These are phyloP conservation scores for Boletus rubroflammeus DNA, from an alignment of 768 basidiomycete genomes.

Conservation along the genomic window DNA sequence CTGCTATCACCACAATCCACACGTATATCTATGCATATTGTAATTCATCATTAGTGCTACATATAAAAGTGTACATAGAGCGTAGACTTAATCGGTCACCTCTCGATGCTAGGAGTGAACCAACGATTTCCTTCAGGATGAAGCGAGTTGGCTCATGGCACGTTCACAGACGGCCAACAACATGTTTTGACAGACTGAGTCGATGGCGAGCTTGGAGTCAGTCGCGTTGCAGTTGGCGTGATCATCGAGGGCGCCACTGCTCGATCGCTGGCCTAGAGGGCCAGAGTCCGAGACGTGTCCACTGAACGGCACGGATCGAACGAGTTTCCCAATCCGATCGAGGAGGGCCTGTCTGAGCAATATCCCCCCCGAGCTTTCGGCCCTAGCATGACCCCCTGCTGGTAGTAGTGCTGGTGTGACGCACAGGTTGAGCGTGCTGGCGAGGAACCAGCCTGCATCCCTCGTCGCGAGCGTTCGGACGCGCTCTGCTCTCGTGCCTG, in stretches of 20 bases:
- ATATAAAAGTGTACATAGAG: conserved; percentile 12
- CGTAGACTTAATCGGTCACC: not conserved
- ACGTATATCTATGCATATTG: conserved; percentile 16
- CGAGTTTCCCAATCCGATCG: conserved; percentile 23
- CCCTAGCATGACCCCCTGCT: not conserved
- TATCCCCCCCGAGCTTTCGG: not conserved
- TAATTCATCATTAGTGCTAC: conserved; percentile 15
- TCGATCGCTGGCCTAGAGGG: not conserved
- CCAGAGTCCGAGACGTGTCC: not conserved
- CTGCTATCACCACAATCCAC: not conserved
- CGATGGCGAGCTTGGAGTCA: conserved; percentile 5
- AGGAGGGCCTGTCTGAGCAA: conserved; percentile 19
- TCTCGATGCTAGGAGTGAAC: not conserved
- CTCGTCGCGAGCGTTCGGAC: conserved; percentile 23
- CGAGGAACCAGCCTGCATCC: conserved; percentile 30
- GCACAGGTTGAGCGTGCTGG: conserved; percentile 24
- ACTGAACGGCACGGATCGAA: conserved; percentile 5
- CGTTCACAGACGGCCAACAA: conserved; percentile 29
- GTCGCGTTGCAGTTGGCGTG: not conserved
- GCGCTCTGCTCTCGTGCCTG: conserved; percentile 15
- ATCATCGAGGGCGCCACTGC: not conserved
- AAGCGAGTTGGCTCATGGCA: conserved; percentile 12
- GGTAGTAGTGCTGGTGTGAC: not conserved
- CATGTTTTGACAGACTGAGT: conserved; percentile 25
- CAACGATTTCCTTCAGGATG: not conserved